These are phyloP conservation scores for Yamadazyma triangularis DNA, from an alignment of 1,139 yeast genomes.

Conservation along the genomic window DNA sequence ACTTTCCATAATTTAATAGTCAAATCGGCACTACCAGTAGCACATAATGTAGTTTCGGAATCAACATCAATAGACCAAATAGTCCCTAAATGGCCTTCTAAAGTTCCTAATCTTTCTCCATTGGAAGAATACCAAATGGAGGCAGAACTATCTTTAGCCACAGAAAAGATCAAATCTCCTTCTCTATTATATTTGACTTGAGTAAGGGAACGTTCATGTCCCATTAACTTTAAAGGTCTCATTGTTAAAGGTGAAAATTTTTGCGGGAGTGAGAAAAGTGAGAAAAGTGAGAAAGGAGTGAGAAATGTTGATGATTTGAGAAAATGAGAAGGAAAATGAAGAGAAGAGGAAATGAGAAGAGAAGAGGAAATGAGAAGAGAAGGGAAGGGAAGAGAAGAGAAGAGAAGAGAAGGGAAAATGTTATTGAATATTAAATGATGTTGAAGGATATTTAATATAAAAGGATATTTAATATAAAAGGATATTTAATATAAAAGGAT, in stretches of 20 bases:
- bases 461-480: too few relatives aligned
- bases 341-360: too few relatives aligned
- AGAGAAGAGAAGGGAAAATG: too few relatives aligned
- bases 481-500: too few relatives aligned
- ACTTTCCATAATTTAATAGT: conserved; percentile 83
- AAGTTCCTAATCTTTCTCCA: conserved; percentile 96
- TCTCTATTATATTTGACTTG: conserved; percentile 93
- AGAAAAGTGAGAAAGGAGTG: neutral
- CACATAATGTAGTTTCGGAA: conserved; percentile 58
- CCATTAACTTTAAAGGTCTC: conserved; percentile 60
- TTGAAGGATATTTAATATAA: too few relatives aligned
- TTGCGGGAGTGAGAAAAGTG: conserved; percentile 1
- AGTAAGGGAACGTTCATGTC: conserved; percentile 83
- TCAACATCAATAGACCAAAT: conserved; percentile 94
- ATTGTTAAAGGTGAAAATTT: conserved; percentile 16
- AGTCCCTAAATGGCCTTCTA: conserved; percentile 84
- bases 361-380: too few relatives aligned
- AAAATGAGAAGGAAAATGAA: too few relatives aligned
- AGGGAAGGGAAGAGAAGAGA: too few relatives aligned
- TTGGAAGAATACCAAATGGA: conserved; percentile 92
- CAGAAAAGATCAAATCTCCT: conserved; percentile 90
- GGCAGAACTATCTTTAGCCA: conserved; percentile 86
- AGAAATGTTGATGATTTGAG: neutral
- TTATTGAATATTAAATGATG: too few relatives aligned
- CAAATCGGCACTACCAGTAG: conserved; percentile 92